Evolutionary conservation across 2,329 filamentous ascomycete species (phyloP).

Genomic region (Fusarium zealandicum): DNA sequence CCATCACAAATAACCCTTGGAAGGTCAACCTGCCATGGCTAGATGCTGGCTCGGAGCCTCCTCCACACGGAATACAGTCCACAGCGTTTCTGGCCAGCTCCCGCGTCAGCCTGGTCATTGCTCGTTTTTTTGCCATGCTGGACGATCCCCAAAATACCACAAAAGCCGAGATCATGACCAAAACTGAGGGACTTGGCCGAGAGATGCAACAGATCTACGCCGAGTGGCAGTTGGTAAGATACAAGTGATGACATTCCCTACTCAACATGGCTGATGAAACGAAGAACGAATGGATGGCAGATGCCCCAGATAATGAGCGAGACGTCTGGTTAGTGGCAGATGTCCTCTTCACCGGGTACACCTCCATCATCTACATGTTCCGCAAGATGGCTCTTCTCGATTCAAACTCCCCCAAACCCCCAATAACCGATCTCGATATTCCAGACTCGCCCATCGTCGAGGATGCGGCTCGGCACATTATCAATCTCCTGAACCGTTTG

Average conservation of each 20-base stretch:
- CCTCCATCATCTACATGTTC: slow-evolving; percentile 46
- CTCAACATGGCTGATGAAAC: neutral
- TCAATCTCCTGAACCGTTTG: slow-evolving; percentile 30
- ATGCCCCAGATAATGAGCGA: slow-evolving; percentile 25
- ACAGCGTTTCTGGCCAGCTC: slow-evolving; percentile 42
- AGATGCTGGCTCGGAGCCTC: slow-evolving; percentile 28
- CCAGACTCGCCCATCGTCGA: slow-evolving; percentile 42
- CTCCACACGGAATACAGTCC: slow-evolving; percentile 35
- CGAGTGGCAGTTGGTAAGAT: slow-evolving; percentile 42
- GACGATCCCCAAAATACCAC: slow-evolving; percentile 33
- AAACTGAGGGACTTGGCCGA: slow-evolving; percentile 40
- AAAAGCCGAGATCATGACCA: slow-evolving; percentile 34
- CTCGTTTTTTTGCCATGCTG: slow-evolving; percentile 42
- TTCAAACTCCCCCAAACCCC: slow-evolving; percentile 38
- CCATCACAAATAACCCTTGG: slow-evolving; percentile 41
- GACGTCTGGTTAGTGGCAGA: slow-evolving; percentile 42
- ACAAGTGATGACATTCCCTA: rapidly evolving
- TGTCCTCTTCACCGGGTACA: slow-evolving; percentile 42
- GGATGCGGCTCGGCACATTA: slow-evolving; percentile 35
- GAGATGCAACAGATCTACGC: slow-evolving; percentile 40
- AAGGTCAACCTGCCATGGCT: slow-evolving; percentile 46
- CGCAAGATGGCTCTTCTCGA: slow-evolving; percentile 42
- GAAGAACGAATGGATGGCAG: slow-evolving; percentile 39
- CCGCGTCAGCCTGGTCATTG: slow-evolving; percentile 40
- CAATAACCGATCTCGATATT: slow-evolving; percentile 40